Percentiles rank a stretch among this genome's conserved stretches.
phyloP scores from a whole-genome alignment of 169 alveolate species.

The Hammondia hammondi region DNA sequence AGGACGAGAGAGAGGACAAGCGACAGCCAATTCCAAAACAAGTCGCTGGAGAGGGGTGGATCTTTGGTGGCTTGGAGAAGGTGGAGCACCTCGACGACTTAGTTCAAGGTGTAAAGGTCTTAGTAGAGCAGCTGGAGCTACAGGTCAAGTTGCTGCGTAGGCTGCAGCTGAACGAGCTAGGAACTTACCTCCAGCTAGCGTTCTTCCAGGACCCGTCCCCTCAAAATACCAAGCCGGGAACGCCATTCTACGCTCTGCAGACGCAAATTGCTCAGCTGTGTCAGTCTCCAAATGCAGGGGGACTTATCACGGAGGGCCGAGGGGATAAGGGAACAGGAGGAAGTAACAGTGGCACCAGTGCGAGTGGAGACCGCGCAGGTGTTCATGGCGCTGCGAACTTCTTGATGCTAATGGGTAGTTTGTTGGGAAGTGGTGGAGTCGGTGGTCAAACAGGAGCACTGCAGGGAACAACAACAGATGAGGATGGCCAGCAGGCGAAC shows the following conservation, averaged over 20 bases:
- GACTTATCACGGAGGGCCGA: background rate
- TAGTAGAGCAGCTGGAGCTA: constrained; percentile 57
- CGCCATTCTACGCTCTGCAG: background rate
- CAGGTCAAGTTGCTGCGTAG: constrained; percentile 64
- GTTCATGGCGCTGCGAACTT: constrained; percentile 41
- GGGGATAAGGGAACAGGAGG: background rate
- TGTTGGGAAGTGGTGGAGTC: background rate
- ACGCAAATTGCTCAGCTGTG: background rate
- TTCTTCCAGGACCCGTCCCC: constrained; percentile 52
- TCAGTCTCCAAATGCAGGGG: background rate
- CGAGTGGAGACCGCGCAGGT: background rate
- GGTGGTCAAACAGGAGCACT: background rate
- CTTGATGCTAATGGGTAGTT: background rate
- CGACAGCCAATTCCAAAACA: background rate
- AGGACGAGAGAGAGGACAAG: background rate
- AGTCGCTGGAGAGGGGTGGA: constrained; percentile 65
- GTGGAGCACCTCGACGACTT: constrained; percentile 56
- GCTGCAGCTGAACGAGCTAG: constrained; percentile 52
- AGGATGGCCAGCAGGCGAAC: constrained; percentile 54
- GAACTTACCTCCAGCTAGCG: constrained; percentile 45
- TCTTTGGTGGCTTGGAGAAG: constrained; percentile 54
- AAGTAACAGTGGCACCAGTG: background rate
- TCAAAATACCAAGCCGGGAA: background rate
- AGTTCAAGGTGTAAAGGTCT: constrained; percentile 49
- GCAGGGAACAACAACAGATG: constrained; percentile 21